Percentiles rank a stretch among this genome's conserved stretches.
These are phyloP conservation scores for Venturia asperata DNA, from an alignment of 2,329 filamentous ascomycete species.

Conservation along the genomic window DNA sequence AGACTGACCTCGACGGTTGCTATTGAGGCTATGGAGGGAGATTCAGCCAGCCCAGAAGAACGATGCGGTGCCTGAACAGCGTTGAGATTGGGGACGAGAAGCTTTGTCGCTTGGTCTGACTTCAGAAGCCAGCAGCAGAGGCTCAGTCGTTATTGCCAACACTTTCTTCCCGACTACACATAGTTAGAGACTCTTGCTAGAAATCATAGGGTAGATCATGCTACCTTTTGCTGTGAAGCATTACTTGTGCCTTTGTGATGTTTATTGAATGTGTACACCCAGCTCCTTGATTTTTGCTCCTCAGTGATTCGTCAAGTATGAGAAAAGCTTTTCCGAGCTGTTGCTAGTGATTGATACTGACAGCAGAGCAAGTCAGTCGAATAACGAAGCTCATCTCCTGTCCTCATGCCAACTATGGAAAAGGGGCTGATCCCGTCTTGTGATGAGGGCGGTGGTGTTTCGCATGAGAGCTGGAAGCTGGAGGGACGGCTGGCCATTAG, in stretches of 20 bases:
- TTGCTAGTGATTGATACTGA: neutral
- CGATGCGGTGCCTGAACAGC: neutral
- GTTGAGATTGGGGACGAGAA: neutral
- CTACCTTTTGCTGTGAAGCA: neutral
- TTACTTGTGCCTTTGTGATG: neutral
- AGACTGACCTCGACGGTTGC: neutral
- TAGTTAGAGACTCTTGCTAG: neutral
- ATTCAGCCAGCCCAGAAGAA: neutral
- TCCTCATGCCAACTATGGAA: neutral
- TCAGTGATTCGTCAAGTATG: neutral
- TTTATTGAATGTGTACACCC: neutral
- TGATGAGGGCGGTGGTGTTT: neutral
- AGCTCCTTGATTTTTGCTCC: neutral
- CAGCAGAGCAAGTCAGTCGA: neutral
- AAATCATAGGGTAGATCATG: neutral
- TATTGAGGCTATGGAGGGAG: neutral
- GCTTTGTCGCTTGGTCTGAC: neutral
- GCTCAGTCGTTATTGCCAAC: neutral
- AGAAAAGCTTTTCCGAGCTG: neutral
- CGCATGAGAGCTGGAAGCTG: neutral
- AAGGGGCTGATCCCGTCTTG: conserved; percentile 2
- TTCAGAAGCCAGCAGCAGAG: neutral
- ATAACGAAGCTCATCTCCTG: neutral
- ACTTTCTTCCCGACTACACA: neutral
- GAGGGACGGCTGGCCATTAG: neutral